Percentiles rank a stretch among this genome's conserved stretches.
Conservation (phyloP, 306 rosid species). For the Trifolium repens region DNA sequence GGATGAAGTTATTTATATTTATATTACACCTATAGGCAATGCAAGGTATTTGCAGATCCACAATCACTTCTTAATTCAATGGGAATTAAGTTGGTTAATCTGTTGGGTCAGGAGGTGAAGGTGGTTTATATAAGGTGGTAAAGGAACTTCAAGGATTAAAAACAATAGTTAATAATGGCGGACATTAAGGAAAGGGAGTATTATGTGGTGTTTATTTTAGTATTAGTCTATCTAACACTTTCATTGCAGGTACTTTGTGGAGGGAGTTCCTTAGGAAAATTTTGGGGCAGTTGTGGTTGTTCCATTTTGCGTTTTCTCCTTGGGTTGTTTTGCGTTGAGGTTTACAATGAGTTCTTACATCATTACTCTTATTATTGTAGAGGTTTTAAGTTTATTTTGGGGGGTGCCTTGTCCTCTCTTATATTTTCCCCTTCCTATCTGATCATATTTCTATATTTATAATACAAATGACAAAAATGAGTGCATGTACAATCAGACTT, state of each 20-base stretch:
- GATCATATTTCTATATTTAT: neutral
- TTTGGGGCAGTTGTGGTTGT: neutral
- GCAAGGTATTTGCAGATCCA: constrained; percentile 24
- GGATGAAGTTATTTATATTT: constrained; percentile 15
- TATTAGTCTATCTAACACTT: neutral
- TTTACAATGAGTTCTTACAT: neutral
- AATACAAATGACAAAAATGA: constrained; percentile 4
- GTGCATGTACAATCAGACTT: constrained; percentile 6
- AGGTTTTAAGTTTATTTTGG: constrained; percentile 25
- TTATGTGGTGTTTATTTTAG: constrained; percentile 7
- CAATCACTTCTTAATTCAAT: constrained; percentile 21
- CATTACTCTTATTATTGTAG: neutral
- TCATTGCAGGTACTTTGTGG: constrained; percentile 11
- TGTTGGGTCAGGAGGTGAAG: constrained; percentile 5
- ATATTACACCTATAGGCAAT: constrained; percentile 10
- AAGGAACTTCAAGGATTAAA: constrained; percentile 7
- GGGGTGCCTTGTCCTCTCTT: constrained; percentile 8
- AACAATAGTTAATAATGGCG: neutral
- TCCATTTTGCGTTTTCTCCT: constrained; percentile 19
- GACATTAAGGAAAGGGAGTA: neutral
- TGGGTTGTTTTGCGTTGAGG: neutral
- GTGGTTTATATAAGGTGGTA: neutral
- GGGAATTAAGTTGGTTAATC: constrained; percentile 1
- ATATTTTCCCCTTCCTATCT: constrained; percentile 12
- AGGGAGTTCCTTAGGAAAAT: neutral